Conservation (phyloP, 352 stramenopile species). For the Globisporangium takayamanum region DNA sequence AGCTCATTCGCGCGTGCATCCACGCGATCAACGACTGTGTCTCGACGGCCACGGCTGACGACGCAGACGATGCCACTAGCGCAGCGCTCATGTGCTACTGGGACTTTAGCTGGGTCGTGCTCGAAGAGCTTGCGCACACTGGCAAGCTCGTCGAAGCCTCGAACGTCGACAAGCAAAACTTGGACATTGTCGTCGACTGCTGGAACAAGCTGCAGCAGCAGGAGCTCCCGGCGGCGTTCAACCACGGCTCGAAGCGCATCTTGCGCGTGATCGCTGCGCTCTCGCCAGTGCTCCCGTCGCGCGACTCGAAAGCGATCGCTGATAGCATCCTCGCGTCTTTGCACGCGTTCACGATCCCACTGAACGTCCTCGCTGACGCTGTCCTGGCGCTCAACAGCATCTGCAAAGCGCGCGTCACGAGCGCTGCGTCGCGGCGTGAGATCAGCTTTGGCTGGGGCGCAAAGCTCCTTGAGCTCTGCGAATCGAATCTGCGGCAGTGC, state of each 20-base stretch:
- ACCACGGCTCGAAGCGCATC: conserved; percentile 77
- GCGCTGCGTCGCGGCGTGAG: conserved; percentile 37
- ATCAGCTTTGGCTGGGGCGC: conserved; percentile 67
- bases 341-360: conserved; percentile 66
- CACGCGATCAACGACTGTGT: conserved; percentile 61
- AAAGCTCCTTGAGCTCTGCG: conserved; percentile 53
- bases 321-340: conserved; percentile 69
- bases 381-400: conserved; percentile 73
- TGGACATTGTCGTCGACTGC: conserved; percentile 66
- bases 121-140: conserved; percentile 70
- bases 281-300: conserved; percentile 60
- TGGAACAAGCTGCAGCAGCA: conserved; percentile 78
- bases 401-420: conserved; percentile 64
- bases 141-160: conserved; percentile 49
- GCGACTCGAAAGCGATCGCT: conserved; percentile 68
- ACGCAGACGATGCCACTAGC: conserved; percentile 32
- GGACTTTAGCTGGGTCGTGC: conserved; percentile 77
- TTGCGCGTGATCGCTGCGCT: conserved; percentile 75
- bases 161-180: conserved; percentile 50
- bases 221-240: conserved; percentile 51
- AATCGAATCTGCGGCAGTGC: conserved; percentile 49
- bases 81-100: conserved; percentile 45
- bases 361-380: conserved; percentile 74
- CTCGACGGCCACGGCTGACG: conserved; percentile 19
- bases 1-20: conserved; percentile 52